A percentile compares a stretch with the other conserved stretches of the same genome.
Conservation (phyloP, 1,139 yeast species). For the Yamadazyma buinensis region DNA sequence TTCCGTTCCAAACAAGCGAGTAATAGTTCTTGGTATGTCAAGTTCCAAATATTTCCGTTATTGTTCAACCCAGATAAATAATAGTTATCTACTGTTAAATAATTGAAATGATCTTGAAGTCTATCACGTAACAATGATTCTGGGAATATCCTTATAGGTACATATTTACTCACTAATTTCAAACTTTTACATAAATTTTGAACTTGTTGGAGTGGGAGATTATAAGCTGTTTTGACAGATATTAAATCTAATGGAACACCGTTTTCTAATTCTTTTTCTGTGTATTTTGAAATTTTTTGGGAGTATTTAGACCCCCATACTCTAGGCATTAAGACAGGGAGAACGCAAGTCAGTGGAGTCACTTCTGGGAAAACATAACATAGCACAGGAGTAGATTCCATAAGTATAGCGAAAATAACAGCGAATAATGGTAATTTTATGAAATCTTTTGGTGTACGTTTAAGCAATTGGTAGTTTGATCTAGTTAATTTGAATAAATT, state of each 20-base stretch:
- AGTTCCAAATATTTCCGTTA: constrained; percentile 47
- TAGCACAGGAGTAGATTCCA: constrained; percentile 61
- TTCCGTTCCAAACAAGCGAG: constrained; percentile 50
- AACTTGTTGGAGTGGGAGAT: constrained; percentile 34
- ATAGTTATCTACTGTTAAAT: constrained; percentile 49
- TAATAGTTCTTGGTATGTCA: constrained; percentile 41
- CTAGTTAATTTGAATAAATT: constrained; percentile 43
- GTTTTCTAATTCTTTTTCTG: constrained; percentile 6
- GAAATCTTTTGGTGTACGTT: constrained; percentile 58
- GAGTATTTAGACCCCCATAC: constrained; percentile 23
- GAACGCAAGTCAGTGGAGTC: constrained; percentile 66
- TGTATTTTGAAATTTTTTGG: constrained; percentile 6
- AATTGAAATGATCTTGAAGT: constrained; percentile 38
- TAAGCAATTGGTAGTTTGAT: constrained; percentile 48
- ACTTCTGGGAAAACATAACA: constrained; percentile 58
- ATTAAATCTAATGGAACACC: constrained; percentile 21
- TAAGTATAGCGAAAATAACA: constrained; percentile 50
- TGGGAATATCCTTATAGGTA: constrained; percentile 38
- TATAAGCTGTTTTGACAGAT: constrained; percentile 41
- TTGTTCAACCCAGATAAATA: constrained; percentile 38
- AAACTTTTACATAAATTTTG: constrained; percentile 30
- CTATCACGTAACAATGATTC: constrained; percentile 33
- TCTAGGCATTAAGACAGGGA: constrained; percentile 47
- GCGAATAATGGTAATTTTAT: constrained; percentile 63
- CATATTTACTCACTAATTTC: constrained; percentile 34